Percentiles rank a stretch among this genome's conserved stretches.
Conservation (phyloP, 2,329 filamentous ascomycete species). For the Fusarium euwallaceae region DNA sequence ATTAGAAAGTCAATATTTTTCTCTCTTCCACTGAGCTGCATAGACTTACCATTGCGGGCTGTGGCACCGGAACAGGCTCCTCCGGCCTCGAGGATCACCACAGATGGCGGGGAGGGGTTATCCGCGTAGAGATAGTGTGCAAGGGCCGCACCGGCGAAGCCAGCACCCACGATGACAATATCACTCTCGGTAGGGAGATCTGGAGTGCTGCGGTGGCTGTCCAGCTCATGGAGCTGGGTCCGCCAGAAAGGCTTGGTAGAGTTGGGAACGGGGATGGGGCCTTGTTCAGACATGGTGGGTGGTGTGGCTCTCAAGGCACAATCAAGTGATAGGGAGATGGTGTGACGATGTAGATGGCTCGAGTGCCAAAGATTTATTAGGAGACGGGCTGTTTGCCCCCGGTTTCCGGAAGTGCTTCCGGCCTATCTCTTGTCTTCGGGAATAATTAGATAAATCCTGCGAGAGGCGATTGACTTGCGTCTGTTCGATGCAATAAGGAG, state of each 20-base stretch:
- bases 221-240: not conserved
- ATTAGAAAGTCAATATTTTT: not conserved
- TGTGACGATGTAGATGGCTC: not conserved
- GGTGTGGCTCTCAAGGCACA: not conserved
- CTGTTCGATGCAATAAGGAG: not conserved
- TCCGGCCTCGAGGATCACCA: not conserved
- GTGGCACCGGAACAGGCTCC: not conserved
- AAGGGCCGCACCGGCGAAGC: not conserved
- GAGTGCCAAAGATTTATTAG: not conserved
- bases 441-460: not conserved
- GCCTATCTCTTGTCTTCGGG: not conserved
- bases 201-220: not conserved
- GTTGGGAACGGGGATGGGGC: not conserved
- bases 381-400: not conserved
- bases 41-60: not conserved
- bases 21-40: not conserved
- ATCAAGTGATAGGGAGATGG: not conserved
- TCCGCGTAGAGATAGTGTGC: not conserved
- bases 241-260: not conserved
- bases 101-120: not conserved
- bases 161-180: not conserved
- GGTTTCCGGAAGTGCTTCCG: not conserved
- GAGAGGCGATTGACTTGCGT: not conserved
- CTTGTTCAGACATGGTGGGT: not conserved
- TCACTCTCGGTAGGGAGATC: not conserved